These are phyloP conservation scores for Lactifluus subvellereus DNA, from an alignment of 768 basidiomycete species.

Conservation along the genomic window DNA sequence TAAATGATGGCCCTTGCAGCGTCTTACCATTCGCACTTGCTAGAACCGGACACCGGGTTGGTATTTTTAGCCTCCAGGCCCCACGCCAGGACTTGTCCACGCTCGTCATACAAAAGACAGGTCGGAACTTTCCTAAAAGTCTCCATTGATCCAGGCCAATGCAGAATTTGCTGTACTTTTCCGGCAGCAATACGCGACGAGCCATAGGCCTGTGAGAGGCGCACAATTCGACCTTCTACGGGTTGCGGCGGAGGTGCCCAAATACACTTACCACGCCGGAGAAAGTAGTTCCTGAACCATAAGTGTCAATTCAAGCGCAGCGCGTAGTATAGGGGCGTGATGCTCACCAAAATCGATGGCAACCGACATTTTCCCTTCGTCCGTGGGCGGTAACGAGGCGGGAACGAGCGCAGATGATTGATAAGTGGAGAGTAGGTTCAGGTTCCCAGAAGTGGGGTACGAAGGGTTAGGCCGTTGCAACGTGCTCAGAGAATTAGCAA, in stretches of 20 bases:
- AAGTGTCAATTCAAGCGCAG: slow-evolving; percentile 16
- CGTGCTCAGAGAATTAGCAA: neutral
- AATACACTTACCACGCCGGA: slow-evolving; percentile 70
- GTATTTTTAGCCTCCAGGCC: slow-evolving; percentile 84
- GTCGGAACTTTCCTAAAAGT: slow-evolving; percentile 82
- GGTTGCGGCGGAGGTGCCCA: neutral
- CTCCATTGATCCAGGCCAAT: slow-evolving; percentile 82
- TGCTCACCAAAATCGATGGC: slow-evolving; percentile 75
- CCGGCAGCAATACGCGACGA: slow-evolving; percentile 79
- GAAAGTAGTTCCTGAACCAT: slow-evolving; percentile 67
- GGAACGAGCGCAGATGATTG: slow-evolving; percentile 2
- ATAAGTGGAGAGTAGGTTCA: slow-evolving; percentile 13
- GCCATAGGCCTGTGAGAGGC: slow-evolving; percentile 60
- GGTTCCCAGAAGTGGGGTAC: slow-evolving; percentile 10
- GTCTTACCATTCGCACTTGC: slow-evolving; percentile 49
- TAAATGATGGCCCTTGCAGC: slow-evolving; percentile 7
- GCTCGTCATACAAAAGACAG: slow-evolving; percentile 74
- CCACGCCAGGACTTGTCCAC: slow-evolving; percentile 73
- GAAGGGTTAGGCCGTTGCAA: slow-evolving; percentile 18
- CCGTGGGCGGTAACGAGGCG: slow-evolving; percentile 24
- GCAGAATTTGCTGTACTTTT: slow-evolving; percentile 74
- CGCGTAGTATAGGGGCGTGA: neutral
- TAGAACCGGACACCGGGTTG: slow-evolving; percentile 54
- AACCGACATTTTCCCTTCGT: slow-evolving; percentile 78
- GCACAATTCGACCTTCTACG: neutral